Evolutionary conservation across 257 asterid genomes (phyloP).

Genomic region (Oldenlandia corymbosa): DNA sequence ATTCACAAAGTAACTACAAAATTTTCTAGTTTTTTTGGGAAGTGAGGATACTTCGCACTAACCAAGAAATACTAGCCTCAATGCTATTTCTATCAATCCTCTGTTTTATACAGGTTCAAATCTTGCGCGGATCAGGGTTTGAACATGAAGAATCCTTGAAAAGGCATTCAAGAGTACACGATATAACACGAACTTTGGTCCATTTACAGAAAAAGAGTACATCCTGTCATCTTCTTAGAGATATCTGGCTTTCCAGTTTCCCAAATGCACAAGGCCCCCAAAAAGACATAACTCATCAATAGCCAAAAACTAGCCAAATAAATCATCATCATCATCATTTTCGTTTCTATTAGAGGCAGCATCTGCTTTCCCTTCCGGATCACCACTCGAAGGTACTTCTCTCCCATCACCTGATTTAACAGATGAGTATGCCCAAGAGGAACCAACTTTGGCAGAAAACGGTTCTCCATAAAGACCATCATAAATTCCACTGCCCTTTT

Average conservation of each 20-base stretch:
- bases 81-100: not conserved
- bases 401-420: slow-evolving; percentile 26
- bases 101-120: slow-evolving; percentile 4
- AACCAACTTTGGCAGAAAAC: slow-evolving; percentile 63
- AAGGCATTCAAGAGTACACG: slow-evolving; percentile 15
- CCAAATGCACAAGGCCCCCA: slow-evolving; percentile 18
- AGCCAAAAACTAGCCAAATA: slow-evolving; percentile 58
- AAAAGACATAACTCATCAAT: slow-evolving; percentile 2
- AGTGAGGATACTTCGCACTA: not conserved
- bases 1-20: too few relatives aligned
- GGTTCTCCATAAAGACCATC: slow-evolving; percentile 94
- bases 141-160: slow-evolving; percentile 2
- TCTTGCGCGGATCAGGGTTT: slow-evolving; percentile 3
- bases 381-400: slow-evolving; percentile 35
- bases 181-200: slow-evolving; percentile 33
- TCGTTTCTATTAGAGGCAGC: slow-evolving; percentile 29
- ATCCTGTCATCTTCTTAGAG: slow-evolving; percentile 25
- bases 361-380: slow-evolving; percentile 30
- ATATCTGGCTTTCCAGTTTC: slow-evolving; percentile 24
- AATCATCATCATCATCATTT: slow-evolving; percentile 81
- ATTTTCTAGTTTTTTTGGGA: not conserved
- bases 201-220: slow-evolving; percentile 25
- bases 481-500: slow-evolving; percentile 76
- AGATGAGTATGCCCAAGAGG: slow-evolving; percentile 77
- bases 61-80: not conserved